Evolutionary conservation across 2,329 filamentous ascomycete genomes (phyloP).

Genomic region (Eutypella sp.): DNA sequence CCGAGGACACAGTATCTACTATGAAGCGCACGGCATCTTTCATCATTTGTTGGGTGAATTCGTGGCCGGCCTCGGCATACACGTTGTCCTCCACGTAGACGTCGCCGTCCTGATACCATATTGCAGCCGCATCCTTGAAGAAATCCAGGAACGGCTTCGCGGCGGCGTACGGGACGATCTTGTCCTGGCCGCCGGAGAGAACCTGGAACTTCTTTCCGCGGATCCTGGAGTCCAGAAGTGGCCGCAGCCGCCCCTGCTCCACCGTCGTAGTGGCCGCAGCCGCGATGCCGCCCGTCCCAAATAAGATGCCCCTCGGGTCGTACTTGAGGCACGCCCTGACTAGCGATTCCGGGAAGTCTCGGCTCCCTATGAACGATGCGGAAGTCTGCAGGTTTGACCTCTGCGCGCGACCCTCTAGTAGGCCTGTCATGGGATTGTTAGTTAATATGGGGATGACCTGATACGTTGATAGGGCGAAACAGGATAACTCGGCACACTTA

Average conservation of each 20-base stretch:
- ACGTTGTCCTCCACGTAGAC: constrained; percentile 60
- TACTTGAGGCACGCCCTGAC: constrained; percentile 56
- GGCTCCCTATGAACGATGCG: constrained; percentile 65
- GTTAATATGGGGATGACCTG: no score
- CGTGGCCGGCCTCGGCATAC: constrained; percentile 65
- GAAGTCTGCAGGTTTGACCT: constrained; percentile 62
- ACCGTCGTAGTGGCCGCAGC: constrained; percentile 21
- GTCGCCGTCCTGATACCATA: constrained; percentile 50
- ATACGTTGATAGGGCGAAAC: neutral
- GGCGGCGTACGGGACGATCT: constrained; percentile 64
- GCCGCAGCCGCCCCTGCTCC: constrained; percentile 39
- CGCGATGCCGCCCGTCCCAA: constrained; percentile 44
- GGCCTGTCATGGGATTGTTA: constrained; percentile 27
- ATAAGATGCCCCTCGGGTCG: constrained; percentile 73
- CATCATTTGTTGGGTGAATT: constrained; percentile 64
- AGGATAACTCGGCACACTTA: constrained; percentile 25
- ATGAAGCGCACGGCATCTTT: constrained; percentile 62
- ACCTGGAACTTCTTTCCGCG: constrained; percentile 60
- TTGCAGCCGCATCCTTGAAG: constrained; percentile 49
- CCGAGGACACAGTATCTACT: constrained; percentile 36
- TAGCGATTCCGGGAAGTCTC: constrained; percentile 69
- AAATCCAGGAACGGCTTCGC: constrained; percentile 57
- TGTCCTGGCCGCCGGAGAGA: constrained; percentile 63
- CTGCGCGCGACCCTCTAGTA: constrained; percentile 76
- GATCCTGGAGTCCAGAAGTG: constrained; percentile 44